Percentiles rank a stretch among this genome's conserved stretches.
Conservation (phyloP, 768 basidiomycete genomes). For the Trametes elegans region DNA sequence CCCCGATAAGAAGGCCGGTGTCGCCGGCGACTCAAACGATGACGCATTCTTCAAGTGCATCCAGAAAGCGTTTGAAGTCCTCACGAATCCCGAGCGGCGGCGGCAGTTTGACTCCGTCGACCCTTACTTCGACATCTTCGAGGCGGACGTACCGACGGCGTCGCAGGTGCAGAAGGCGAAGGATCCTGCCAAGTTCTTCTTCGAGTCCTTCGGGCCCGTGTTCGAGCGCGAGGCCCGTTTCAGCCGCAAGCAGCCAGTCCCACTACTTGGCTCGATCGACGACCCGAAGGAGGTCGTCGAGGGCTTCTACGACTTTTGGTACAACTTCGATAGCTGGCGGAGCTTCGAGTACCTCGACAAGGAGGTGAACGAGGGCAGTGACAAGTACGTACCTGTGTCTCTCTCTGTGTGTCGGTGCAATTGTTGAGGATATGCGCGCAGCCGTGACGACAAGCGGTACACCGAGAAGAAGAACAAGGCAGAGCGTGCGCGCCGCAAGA, state of each 20-base stretch:
- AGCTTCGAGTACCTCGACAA: conserved; percentile 98
- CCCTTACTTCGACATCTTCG: conserved; percentile 65
- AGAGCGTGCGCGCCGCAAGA: conserved; percentile 93
- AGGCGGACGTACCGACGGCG: conserved; percentile 74
- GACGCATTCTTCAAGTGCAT: conserved; percentile 99
- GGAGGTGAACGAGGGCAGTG: conserved; percentile 96
- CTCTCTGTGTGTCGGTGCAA: not conserved
- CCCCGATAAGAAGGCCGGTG: conserved; percentile 90
- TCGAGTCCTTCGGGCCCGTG: conserved; percentile 71
- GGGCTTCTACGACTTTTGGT: conserved; percentile 98
- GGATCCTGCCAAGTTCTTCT: conserved; percentile 61
- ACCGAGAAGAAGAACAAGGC: conserved; percentile 99
- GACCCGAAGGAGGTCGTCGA: conserved; percentile 82
- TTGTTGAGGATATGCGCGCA: conserved; percentile 28
- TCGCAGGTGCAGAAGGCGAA: conserved; percentile 51
- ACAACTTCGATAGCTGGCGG: conserved; percentile 99
- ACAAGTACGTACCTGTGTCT: conserved; percentile 60
- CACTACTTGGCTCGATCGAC: conserved; percentile 67
- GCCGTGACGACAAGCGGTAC: conserved; percentile 98
- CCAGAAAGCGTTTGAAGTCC: conserved; percentile 94
- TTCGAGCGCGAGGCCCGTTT: conserved; percentile 93
- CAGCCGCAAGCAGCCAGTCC: conserved; percentile 82
- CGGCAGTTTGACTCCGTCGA: conserved; percentile 98
- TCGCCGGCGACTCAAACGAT: conserved; percentile 84
- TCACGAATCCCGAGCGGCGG: conserved; percentile 81